Evolutionary conservation across 768 basidiomycete genomes (phyloP).

Genomic region (Mycena chlorophos): DNA sequence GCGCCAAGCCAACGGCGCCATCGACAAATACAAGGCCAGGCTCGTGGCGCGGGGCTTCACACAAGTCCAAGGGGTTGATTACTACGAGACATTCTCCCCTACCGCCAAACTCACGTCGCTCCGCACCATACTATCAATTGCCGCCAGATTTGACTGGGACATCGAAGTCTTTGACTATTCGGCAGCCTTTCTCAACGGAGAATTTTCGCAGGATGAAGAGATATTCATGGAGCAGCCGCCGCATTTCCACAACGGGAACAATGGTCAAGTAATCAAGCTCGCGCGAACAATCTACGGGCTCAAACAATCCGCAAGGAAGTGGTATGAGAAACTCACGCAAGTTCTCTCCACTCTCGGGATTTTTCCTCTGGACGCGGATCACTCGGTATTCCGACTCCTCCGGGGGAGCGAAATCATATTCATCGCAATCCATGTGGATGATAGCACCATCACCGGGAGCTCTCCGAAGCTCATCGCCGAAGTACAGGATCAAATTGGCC

Average conservation of each 20-base stretch:
- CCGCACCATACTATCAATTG: conserved; percentile 13
- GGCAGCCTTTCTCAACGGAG: conserved; percentile 14
- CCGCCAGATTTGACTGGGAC: conserved; percentile 15
- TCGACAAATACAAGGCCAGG: conserved; percentile 31
- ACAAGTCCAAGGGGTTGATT: not conserved
- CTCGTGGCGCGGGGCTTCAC: not conserved
- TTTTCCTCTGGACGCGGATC: not conserved
- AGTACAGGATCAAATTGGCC: conserved; percentile 24
- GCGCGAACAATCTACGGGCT: conserved; percentile 35
- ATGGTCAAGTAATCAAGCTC: not conserved
- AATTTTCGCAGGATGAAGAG: conserved; percentile 10
- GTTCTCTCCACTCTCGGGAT: conserved; percentile 14
- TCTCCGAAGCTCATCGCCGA: conserved; percentile 10
- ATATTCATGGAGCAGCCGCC: conserved; percentile 25
- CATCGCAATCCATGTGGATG: conserved; percentile 33
- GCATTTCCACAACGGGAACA: conserved; percentile 2
- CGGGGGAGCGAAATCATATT: conserved; percentile 3
- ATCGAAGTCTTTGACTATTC: conserved; percentile 15
- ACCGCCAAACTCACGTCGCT: conserved; percentile 14
- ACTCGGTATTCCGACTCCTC: conserved; percentile 12
- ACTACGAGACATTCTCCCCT: conserved; percentile 23
- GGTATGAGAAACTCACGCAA: conserved; percentile 27
- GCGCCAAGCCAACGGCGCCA: conserved; percentile 30
- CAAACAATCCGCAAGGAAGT: conserved; percentile 31
- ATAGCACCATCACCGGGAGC: conserved; percentile 29